Percentiles rank a stretch among this genome's conserved stretches.
Conservation (phyloP, 129 eudicot genomes). For the Cynara cardunculus region DNA sequence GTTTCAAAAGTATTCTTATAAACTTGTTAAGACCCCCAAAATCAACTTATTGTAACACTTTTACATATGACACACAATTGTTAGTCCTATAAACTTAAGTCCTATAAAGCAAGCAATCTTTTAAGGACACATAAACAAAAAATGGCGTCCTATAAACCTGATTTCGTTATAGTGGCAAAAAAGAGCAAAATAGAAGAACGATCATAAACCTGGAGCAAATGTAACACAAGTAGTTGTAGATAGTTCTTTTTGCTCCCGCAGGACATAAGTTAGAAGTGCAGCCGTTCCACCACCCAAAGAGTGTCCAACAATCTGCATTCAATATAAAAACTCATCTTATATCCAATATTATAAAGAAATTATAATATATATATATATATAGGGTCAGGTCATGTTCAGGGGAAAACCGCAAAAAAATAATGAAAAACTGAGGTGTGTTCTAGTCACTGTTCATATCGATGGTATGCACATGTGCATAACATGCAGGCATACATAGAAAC, state of each 20-base stretch:
- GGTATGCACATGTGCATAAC: no score
- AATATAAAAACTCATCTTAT: background rate
- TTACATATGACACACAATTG: background rate
- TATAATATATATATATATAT: no score
- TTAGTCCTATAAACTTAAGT: background rate
- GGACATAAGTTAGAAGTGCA: conserved; percentile 72
- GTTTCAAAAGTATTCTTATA: background rate
- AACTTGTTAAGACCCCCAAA: background rate
- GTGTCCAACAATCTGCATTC: conserved; percentile 85
- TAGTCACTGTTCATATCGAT: no score
- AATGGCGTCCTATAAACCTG: background rate
- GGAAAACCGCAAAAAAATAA: no score
- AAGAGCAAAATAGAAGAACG: background rate
- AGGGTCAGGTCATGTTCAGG: background rate
- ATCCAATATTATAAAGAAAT: background rate
- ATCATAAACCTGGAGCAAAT: conserved; percentile 82
- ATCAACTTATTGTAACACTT: background rate
- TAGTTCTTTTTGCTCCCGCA: conserved; percentile 81
- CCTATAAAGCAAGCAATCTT: background rate
- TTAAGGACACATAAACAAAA: no score
- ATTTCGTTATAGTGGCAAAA: background rate
- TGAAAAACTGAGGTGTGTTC: no score
- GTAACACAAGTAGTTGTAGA: conserved; percentile 79
- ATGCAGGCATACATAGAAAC: no score
- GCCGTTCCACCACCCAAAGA: conserved; percentile 99